A percentile compares a stretch with the other conserved stretches of the same genome.
Evolutionary conservation across 768 basidiomycete genomes (phyloP).

Genomic region (Auricularia cornea): DNA sequence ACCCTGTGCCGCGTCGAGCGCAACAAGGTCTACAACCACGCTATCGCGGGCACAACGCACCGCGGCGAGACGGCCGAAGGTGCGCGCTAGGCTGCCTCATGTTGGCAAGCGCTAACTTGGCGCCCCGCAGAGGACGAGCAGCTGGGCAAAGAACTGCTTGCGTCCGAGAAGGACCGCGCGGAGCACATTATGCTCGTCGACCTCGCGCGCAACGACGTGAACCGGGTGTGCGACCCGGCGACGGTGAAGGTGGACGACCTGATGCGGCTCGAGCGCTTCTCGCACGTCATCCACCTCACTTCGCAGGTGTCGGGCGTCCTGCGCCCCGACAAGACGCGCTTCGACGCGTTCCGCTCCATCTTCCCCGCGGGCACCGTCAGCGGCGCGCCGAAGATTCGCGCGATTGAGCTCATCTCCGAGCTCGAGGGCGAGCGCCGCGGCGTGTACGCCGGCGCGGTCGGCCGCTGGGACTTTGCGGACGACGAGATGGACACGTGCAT

Average conservation of each 20-base stretch:
- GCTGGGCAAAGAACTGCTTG: conserved; percentile 62
- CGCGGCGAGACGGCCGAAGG: conserved; percentile 83
- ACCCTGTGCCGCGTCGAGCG: conserved; percentile 92
- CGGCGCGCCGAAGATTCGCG: conserved; percentile 97
- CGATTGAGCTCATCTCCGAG: conserved; percentile 83
- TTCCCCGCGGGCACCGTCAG: conserved; percentile 99
- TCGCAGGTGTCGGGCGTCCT: conserved; percentile 87
- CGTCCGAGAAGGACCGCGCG: conserved; percentile 90
- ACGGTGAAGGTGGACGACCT: conserved; percentile 95
- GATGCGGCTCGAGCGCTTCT: conserved; percentile 91
- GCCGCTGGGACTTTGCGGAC: conserved; percentile 92
- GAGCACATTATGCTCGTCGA: conserved; percentile 99
- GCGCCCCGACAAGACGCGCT: conserved; percentile 76
- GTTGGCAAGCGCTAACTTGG: conserved; percentile 7
- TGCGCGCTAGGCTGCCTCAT: conserved; percentile 26
- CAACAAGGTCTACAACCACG: conserved; percentile 93
- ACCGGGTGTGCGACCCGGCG: conserved; percentile 89
- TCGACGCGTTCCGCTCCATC: conserved; percentile 97
- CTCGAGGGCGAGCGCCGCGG: conserved; percentile 86
- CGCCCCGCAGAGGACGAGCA: conserved; percentile 70
- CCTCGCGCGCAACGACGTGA: conserved; percentile 95
- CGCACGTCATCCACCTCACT: conserved; percentile 95
- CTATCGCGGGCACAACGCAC: conserved; percentile 91
- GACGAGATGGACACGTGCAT: conserved; percentile 99
- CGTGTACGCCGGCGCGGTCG: conserved; percentile 94